These are phyloP conservation scores for Fusarium pilosicola DNA, from an alignment of 2,329 filamentous ascomycete species.

Conservation along the genomic window DNA sequence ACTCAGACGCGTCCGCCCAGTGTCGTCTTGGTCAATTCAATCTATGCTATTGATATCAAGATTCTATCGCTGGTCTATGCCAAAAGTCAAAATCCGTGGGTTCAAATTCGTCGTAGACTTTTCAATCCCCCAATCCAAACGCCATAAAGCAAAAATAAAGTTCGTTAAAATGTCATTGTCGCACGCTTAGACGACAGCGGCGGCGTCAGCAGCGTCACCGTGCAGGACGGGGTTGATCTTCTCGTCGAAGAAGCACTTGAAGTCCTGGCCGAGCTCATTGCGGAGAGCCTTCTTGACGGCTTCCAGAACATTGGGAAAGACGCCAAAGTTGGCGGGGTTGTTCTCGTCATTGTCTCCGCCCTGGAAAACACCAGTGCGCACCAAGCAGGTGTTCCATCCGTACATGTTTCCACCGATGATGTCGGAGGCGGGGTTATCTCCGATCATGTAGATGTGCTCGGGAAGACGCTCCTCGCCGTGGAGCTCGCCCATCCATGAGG, in stretches of 20 bases:
- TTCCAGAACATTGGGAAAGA: slow-evolving; percentile 78
- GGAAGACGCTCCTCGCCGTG: slow-evolving; percentile 76
- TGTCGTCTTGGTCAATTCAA: slow-evolving; percentile 2
- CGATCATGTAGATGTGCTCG: slow-evolving; percentile 86
- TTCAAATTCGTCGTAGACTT: slow-evolving; percentile 34
- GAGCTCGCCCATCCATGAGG: slow-evolving; percentile 79
- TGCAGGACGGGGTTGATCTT: slow-evolving; percentile 74
- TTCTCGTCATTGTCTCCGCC: slow-evolving; percentile 79
- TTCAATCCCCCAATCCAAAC: slow-evolving; percentile 26
- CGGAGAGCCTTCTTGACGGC: slow-evolving; percentile 70
- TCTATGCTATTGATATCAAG: slow-evolving; percentile 40
- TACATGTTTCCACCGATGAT: slow-evolving; percentile 77
- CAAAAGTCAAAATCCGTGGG: slow-evolving; percentile 19
- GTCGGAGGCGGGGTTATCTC: slow-evolving; percentile 71
- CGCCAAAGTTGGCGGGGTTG: slow-evolving; percentile 81
- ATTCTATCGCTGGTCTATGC: slow-evolving; percentile 39
- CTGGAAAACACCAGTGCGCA: slow-evolving; percentile 82
- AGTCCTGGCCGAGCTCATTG: slow-evolving; percentile 78
- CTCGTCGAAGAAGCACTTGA: slow-evolving; percentile 78
- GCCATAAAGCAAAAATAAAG: slow-evolving; percentile 6
- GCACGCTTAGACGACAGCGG: slow-evolving; percentile 33
- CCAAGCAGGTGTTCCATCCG: slow-evolving; percentile 83
- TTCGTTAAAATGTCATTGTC: slow-evolving; percentile 9
- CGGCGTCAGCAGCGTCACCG: slow-evolving; percentile 46
- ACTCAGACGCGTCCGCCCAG: neutral